phyloP scores from a whole-genome alignment of 208 protist species.

The Herpetomonas samuelpessoai region DNA sequence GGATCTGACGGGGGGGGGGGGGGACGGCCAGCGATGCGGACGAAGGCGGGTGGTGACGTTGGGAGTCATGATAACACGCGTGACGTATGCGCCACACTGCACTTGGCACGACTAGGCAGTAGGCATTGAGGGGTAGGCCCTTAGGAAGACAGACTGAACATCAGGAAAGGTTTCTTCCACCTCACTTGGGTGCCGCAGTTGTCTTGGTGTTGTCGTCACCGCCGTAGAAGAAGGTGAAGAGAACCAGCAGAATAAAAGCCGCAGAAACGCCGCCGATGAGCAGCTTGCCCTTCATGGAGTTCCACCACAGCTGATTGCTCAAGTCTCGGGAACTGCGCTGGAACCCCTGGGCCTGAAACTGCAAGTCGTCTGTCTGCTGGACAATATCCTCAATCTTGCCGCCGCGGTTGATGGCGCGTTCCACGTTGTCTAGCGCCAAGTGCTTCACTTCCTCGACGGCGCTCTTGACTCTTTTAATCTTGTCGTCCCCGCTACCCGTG shows the following conservation, averaged over 20 bases:
- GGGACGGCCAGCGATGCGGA: too few species aligned
- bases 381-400: conserved; percentile 89
- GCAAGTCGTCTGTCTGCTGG: conserved; percentile 81
- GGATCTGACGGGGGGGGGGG: too few species aligned
- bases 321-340: conserved; percentile 81
- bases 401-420: conserved; percentile 74
- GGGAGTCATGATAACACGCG: too few species aligned
- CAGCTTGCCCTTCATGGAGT: conserved; percentile 71
- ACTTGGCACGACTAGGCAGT: too few species aligned
- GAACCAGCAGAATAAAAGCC: conserved; percentile 72
- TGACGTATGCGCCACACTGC: too few species aligned
- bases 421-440: conserved; percentile 85
- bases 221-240: conserved; percentile 74
- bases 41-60: too few species aligned
- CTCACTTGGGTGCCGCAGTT: conserved; percentile 5
- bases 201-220: conserved; percentile 3
- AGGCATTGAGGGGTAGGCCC: too few species aligned
- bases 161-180: too few species aligned
- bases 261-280: conserved; percentile 51
- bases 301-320: conserved; percentile 88
- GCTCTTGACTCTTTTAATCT: conserved; percentile 67
- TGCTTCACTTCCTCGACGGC: conserved; percentile 83
- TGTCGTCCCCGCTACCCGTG: conserved; percentile 30
- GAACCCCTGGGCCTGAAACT: conserved; percentile 87
- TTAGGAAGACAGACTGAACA: too few species aligned